A percentile compares a stretch with the other conserved stretches of the same genome.
Evolutionary conservation across 2,329 filamentous ascomycete genomes (phyloP).

Genomic region (Diaporthe longicolla): DNA sequence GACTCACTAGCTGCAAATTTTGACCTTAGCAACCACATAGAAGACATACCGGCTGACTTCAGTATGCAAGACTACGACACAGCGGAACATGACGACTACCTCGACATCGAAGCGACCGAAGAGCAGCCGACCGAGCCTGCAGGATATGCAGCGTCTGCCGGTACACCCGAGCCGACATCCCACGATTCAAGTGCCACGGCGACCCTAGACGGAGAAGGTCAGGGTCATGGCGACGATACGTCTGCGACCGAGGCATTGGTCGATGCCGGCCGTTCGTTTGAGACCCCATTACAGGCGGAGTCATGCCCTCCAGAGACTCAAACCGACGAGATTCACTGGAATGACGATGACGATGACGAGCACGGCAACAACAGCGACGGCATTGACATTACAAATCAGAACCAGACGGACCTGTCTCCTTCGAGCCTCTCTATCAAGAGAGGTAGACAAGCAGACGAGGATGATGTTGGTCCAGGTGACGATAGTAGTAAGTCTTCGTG

Average conservation of each 20-base stretch:
- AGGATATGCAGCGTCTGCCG: constrained; percentile 23
- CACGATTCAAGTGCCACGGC: constrained; percentile 50
- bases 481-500: constrained; percentile 50
- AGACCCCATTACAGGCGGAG: constrained; percentile 33
- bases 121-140: constrained; percentile 12
- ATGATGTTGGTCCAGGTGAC: constrained; percentile 55
- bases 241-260: constrained; percentile 47
- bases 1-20: constrained; percentile 9
- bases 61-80: constrained; percentile 29
- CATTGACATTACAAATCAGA: constrained; percentile 44
- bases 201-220: constrained; percentile 55
- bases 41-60: constrained; percentile 34
- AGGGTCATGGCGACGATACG: constrained; percentile 51
- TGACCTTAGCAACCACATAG: neutral
- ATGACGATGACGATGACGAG: constrained; percentile 51
- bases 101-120: constrained; percentile 36
- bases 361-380: constrained; percentile 45
- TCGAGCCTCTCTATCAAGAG: constrained; percentile 51
- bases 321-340: constrained; percentile 55
- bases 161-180: constrained; percentile 22
- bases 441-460: constrained; percentile 50
- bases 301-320: constrained; percentile 29
- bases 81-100: constrained; percentile 43
- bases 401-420: constrained; percentile 45
- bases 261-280: constrained; percentile 30